Evolutionary conservation across 169 alveolate genomes (phyloP).

Genomic region (Sarcocystis neurona): DNA sequence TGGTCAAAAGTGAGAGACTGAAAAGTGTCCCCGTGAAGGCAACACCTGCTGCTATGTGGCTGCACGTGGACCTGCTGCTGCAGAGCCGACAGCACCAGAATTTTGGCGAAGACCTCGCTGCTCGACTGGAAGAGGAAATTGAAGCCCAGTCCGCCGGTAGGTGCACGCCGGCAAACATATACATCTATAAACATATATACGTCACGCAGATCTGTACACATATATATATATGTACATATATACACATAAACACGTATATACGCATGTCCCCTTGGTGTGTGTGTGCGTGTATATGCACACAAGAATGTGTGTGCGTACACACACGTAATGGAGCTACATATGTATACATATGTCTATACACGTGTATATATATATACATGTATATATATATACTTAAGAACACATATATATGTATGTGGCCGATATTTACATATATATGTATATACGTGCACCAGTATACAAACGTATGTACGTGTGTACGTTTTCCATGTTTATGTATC

Average conservation of each 20-base stretch:
- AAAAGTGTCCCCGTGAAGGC: too few species aligned
- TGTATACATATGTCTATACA: neutral
- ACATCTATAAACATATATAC: neutral
- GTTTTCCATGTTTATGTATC: too few species aligned
- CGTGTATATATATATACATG: neutral
- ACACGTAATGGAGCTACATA: neutral
- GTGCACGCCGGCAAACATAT: neutral
- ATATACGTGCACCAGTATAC: neutral
- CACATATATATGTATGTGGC: too few species aligned
- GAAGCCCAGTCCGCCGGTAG: conserved; percentile 28
- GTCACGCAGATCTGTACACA: neutral
- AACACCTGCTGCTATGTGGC: neutral
- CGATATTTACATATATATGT: neutral
- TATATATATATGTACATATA: neutral
- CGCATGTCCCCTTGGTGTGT: neutral
- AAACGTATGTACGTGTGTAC: too few species aligned
- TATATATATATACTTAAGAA: neutral
- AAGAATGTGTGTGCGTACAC: too few species aligned
- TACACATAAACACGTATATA: neutral
- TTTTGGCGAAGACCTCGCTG: conserved; percentile 1
- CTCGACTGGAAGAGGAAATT: conserved; percentile 1
- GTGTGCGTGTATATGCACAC: neutral
- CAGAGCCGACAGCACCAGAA: conserved; percentile 9
- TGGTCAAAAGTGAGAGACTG: too few species aligned
- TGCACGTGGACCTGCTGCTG: neutral